These are phyloP conservation scores for Vitis riparia DNA, from an alignment of 164 flowering plant genomes.

Conservation along the genomic window DNA sequence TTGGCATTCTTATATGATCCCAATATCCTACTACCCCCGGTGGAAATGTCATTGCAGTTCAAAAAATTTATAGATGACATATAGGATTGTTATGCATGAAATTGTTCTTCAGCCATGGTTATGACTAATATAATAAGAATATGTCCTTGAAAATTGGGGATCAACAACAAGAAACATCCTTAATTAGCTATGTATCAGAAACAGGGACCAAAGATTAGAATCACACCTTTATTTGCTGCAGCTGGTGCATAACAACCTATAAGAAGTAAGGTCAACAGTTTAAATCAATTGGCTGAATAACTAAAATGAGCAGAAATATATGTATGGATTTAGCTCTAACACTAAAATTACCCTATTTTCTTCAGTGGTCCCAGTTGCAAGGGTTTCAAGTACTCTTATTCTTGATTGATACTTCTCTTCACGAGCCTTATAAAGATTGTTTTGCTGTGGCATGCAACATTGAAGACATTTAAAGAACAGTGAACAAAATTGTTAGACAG, in stretches of 20 bases:
- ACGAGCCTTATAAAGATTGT: slow-evolving; percentile 62
- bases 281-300: slow-evolving; percentile 2
- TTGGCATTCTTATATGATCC: no score
- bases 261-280: slow-evolving; percentile 11
- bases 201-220: slow-evolving; percentile 9
- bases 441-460: slow-evolving; percentile 60
- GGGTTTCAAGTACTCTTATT: slow-evolving; percentile 74
- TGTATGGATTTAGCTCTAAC: not conserved
- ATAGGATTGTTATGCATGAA: no score
- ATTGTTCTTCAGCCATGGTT: no score
- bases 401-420: slow-evolving; percentile 74
- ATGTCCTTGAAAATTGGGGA: not conserved
- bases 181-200: not conserved
- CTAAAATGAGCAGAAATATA: not conserved
- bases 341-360: slow-evolving; percentile 71
- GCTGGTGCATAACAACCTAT: slow-evolving; percentile 64
- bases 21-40: no score
- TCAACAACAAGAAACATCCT: slow-evolving; percentile 3
- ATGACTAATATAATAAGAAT: no score
- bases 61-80: no score
- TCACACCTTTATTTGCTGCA: slow-evolving; percentile 71
- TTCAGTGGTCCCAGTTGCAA: slow-evolving; percentile 70
- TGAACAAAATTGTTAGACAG: not conserved
- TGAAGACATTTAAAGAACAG: slow-evolving; percentile 6
- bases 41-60: no score